phyloP scores from a whole-genome alignment of 2,329 filamentous ascomycete genomes.

The Pestalotiopsis sp. region DNA sequence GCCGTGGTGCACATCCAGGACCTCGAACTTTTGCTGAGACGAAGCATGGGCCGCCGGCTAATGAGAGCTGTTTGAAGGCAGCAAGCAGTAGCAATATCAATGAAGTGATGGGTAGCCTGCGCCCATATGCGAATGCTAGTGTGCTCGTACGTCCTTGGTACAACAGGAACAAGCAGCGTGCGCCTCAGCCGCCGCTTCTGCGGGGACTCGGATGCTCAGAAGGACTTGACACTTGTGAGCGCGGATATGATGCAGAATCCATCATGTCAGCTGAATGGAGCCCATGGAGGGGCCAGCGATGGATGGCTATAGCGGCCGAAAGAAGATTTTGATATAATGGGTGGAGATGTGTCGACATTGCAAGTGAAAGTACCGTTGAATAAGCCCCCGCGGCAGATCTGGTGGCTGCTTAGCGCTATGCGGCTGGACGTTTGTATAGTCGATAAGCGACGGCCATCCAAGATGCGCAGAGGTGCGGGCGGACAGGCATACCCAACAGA shows the following conservation, averaged over 20 bases:
- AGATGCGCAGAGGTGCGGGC: neutral
- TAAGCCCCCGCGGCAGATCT: neutral
- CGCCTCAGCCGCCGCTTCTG: neutral
- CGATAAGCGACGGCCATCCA: neutral
- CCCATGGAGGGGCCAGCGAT: neutral
- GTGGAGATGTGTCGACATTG: neutral
- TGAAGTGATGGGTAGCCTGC: no score
- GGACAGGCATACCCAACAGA: neutral
- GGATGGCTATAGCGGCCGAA: neutral
- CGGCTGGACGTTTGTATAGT: neutral
- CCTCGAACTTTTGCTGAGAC: neutral
- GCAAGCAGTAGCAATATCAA: neutral
- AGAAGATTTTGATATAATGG: neutral
- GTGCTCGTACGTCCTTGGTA: neutral
- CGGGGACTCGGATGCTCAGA: neutral
- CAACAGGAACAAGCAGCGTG: neutral
- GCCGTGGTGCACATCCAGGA: neutral
- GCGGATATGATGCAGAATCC: neutral
- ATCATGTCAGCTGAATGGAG: neutral
- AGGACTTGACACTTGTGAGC: neutral
- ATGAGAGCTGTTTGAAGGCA: neutral
- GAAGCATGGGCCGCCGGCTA: neutral
- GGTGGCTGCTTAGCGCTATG: neutral
- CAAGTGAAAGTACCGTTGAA: neutral
- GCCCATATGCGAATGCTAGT: neutral